Percentiles rank a stretch among this genome's conserved stretches.
These are phyloP conservation scores for Dictyostelium brefeldianum DNA, from an alignment of 78 protist species.

Conservation along the genomic window DNA sequence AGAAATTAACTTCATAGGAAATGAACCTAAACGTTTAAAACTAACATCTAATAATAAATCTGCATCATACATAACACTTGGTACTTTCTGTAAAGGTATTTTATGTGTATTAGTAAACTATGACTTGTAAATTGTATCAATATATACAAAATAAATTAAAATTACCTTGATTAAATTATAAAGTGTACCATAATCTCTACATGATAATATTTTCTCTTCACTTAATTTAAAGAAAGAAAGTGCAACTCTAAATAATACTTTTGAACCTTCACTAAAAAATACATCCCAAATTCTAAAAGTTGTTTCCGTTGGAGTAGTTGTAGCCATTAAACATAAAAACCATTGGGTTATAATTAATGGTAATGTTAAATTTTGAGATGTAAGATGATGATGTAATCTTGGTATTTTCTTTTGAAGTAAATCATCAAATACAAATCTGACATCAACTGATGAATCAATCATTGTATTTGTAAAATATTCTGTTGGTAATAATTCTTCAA, in stretches of 20 bases:
- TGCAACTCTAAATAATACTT: conserved; percentile 82
- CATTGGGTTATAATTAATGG: conserved; percentile 81
- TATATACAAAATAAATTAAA: not conserved
- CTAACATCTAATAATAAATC: conserved; percentile 55
- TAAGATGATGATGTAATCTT: conserved; percentile 45
- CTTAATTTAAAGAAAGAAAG: conserved; percentile 72
- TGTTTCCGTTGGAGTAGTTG: conserved; percentile 83
- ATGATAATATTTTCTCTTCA: conserved; percentile 70
- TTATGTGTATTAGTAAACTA: not conserved
- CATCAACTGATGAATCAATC: conserved; percentile 85
- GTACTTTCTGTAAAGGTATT: not conserved
- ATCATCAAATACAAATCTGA: conserved; percentile 75
- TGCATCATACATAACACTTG: conserved; percentile 50
- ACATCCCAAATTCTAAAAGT: conserved; percentile 89
- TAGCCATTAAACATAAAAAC: conserved; percentile 84
- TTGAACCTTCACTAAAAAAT: conserved; percentile 86
- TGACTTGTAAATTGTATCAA: not conserved
- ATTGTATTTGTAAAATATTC: conserved; percentile 82
- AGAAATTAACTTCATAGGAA: conserved; percentile 48
- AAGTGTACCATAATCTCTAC: conserved; percentile 64
- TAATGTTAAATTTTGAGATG: conserved; percentile 27
- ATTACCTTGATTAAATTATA: conserved; percentile 65
- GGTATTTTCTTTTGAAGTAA: conserved; percentile 65
- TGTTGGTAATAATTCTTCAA: conserved; percentile 87
- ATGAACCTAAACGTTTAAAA: conserved; percentile 51